Conservation (phyloP, 2,329 filamentous ascomycete genomes). For the Fusarium torulosum region DNA sequence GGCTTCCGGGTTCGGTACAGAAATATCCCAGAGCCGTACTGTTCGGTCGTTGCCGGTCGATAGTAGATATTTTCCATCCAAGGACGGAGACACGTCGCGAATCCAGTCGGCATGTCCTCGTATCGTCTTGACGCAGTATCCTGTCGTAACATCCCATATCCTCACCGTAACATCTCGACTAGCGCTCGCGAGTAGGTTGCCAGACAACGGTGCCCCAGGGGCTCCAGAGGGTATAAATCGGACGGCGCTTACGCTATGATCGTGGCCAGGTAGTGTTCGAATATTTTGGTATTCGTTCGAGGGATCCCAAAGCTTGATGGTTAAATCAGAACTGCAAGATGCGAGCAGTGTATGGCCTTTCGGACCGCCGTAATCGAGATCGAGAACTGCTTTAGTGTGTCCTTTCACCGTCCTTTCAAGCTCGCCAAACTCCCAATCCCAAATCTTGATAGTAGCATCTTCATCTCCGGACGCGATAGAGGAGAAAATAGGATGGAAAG, state of each 20-base stretch:
- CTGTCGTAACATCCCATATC: constrained; percentile 94
- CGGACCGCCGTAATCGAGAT: constrained; percentile 91
- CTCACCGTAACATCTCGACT: constrained; percentile 86
- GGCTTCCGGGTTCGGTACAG: constrained; percentile 71
- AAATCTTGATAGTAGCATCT: constrained; percentile 94
- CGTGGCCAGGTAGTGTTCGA: constrained; percentile 88
- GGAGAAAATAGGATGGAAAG: constrained; percentile 93
- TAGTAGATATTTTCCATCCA: constrained; percentile 85
- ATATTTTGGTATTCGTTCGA: constrained; percentile 96
- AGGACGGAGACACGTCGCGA: constrained; percentile 84
- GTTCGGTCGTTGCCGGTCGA: constrained; percentile 88
- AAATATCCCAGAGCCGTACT: constrained; percentile 86
- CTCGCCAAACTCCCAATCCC: constrained; percentile 96
- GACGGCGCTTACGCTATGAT: constrained; percentile 90
- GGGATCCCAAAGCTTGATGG: constrained; percentile 96
- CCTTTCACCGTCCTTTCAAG: constrained; percentile 91
- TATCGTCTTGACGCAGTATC: constrained; percentile 92
- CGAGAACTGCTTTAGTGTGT: constrained; percentile 88
- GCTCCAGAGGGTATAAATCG: constrained; percentile 89
- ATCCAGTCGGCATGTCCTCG: constrained; percentile 91
- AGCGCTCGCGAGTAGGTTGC: constrained; percentile 87
- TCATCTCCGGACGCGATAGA: constrained; percentile 91
- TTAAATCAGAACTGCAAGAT: constrained; percentile 88
- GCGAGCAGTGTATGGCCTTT: constrained; percentile 64
- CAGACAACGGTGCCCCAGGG: constrained; percentile 80